phyloP scores from a whole-genome alignment of 306 rosid species.

The Fragaria ananassa region DNA sequence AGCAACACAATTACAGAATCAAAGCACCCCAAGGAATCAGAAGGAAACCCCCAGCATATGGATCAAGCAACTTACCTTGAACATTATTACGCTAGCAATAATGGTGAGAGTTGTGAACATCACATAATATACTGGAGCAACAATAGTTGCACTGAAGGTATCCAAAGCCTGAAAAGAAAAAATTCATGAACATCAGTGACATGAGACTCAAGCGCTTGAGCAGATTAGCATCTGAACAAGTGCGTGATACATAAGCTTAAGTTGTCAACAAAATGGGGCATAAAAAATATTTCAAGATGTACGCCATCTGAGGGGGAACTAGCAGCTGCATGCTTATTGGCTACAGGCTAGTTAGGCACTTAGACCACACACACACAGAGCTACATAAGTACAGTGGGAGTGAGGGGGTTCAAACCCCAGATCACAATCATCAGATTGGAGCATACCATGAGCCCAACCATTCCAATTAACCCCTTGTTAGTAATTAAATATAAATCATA shows the following conservation, averaged over 20 bases:
- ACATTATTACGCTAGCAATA: constrained; percentile 85
- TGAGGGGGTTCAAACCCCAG: neutral
- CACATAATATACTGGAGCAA: constrained; percentile 87
- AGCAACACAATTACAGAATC: neutral
- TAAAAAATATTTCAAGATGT: neutral
- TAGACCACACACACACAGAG: neutral
- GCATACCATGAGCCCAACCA: neutral
- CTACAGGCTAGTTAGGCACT: neutral
- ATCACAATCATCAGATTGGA: neutral
- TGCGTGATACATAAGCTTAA: neutral
- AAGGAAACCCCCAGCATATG: constrained; percentile 1
- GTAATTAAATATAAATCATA: neutral
- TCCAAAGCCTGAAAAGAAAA: constrained; percentile 71
- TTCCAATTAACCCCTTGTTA: neutral
- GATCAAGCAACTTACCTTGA: constrained; percentile 51
- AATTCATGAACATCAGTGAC: constrained; percentile 6
- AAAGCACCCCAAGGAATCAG: constrained; percentile 10
- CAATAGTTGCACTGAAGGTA: constrained; percentile 74
- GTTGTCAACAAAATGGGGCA: neutral
- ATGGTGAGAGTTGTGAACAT: constrained; percentile 94
- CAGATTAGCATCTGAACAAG: neutral
- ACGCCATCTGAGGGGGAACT: neutral
- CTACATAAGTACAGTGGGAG: neutral
- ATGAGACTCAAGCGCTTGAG: neutral
- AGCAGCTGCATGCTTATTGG: neutral